Percentiles rank a stretch among this genome's conserved stretches.
These are phyloP conservation scores for Nothopassalora personata DNA, from an alignment of 2,329 filamentous ascomycete genomes.

Conservation along the genomic window DNA sequence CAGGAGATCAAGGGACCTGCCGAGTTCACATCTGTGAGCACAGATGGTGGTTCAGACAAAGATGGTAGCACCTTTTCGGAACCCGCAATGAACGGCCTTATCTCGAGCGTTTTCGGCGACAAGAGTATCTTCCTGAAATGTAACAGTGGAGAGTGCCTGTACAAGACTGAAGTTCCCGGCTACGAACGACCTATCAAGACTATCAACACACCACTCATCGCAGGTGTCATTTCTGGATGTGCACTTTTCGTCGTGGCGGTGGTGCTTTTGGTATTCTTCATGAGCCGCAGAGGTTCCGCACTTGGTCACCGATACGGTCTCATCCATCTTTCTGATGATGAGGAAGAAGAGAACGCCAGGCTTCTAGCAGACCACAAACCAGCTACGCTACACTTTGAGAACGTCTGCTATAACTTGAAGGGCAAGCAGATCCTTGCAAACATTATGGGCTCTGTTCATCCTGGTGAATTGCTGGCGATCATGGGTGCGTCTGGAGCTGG, in stretches of 20 bases:
- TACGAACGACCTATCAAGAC: conserved; percentile 83
- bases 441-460: conserved; percentile 80
- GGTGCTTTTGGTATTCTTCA: conserved; percentile 78
- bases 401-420: conserved; percentile 80
- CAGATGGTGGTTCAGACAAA: conserved; percentile 52
- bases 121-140: conserved; percentile 80
- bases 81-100: conserved; percentile 86
- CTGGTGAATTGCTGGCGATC: conserved; percentile 92
- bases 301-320: conserved; percentile 54
- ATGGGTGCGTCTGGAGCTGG: conserved; percentile 98
- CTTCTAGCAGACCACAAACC: conserved; percentile 90
- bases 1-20: conserved; percentile 83
- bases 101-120: conserved; percentile 84
- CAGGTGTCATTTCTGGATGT: conserved; percentile 80
- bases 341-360: conserved; percentile 76
- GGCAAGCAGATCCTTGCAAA: conserved; percentile 77
- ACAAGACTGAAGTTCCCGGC: conserved; percentile 86
- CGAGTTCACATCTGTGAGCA: conserved; percentile 65
- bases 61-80: conserved; percentile 82
- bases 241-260: conserved; percentile 84
- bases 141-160: conserved; percentile 82
- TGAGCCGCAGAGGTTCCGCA: conserved; percentile 65
- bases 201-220: conserved; percentile 95
- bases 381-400: conserved; percentile 79
- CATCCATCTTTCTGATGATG: conserved; percentile 74